Conservation (phyloP, 2,329 filamentous ascomycete species). For the Aspergillus fructus region DNA sequence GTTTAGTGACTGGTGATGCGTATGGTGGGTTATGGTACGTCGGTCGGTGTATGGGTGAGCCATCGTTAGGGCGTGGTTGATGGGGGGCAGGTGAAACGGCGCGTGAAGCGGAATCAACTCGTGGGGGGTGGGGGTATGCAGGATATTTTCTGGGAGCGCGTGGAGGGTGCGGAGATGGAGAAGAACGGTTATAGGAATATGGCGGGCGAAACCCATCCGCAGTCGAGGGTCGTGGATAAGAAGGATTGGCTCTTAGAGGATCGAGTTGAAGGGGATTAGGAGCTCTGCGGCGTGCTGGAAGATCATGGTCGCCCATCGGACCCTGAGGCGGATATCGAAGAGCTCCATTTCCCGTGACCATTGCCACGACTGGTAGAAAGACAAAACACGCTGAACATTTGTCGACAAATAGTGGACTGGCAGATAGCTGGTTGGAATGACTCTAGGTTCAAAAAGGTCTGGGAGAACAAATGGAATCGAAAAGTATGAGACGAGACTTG, state of each 20-base stretch:
- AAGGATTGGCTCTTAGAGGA: conserved; percentile 30
- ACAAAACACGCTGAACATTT: conserved; percentile 43
- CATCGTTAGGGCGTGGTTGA: conserved; percentile 11
- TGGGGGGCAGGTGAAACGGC: conserved; percentile 21
- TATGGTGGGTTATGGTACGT: conserved; percentile 23
- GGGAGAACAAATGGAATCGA: conserved; percentile 1
- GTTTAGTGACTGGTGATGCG: conserved; percentile 21
- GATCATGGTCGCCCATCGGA: conserved; percentile 31
- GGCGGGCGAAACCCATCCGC: conserved; percentile 17
- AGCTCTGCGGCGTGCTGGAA: conserved; percentile 29
- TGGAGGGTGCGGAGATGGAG: conserved; percentile 18
- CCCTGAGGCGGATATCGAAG: conserved; percentile 31
- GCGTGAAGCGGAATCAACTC: conserved; percentile 18
- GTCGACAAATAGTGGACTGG: conserved; percentile 35
- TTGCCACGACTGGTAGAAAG: conserved; percentile 38
- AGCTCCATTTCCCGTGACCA: conserved; percentile 45
- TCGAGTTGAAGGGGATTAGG: conserved; percentile 31
- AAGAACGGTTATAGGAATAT: conserved; percentile 23
- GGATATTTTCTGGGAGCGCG: conserved; percentile 18
- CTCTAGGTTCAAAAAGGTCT: neutral
- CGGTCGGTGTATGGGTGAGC: conserved; percentile 15
- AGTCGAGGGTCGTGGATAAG: conserved; percentile 24
- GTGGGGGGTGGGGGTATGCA: conserved; percentile 13
- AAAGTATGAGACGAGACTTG: conserved; percentile 11
- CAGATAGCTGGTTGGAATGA: neutral